Conservation (phyloP, 2,329 filamentous ascomycete genomes). For the Trichoderma sp. region DNA sequence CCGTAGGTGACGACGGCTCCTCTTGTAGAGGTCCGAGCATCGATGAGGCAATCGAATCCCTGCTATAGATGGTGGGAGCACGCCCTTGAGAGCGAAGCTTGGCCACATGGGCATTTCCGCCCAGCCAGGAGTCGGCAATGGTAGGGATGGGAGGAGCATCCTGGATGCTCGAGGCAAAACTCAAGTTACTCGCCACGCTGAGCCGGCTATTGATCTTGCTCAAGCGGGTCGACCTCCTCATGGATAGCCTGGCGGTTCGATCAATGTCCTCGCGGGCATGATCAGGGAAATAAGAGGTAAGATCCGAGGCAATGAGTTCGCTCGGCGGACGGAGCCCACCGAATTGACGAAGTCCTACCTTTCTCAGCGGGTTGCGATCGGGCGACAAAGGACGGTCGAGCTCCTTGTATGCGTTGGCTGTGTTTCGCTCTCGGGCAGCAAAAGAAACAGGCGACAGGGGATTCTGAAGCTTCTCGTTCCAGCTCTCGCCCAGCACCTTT, state of each 20-base stretch:
- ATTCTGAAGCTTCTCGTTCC: conserved; percentile 78
- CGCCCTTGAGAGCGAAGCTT: conserved; percentile 53
- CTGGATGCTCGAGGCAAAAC: conserved; percentile 86
- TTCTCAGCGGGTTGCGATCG: conserved; percentile 52
- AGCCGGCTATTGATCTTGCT: conserved; percentile 92
- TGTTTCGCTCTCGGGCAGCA: conserved; percentile 70
- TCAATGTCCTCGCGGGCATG: conserved; percentile 94
- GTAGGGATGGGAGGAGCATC: conserved; percentile 95
- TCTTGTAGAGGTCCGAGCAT: conserved; percentile 89
- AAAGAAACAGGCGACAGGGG: conserved; percentile 82
- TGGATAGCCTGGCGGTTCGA: conserved; percentile 88
- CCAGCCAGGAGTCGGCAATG: conserved; percentile 92
- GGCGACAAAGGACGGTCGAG: conserved; percentile 60
- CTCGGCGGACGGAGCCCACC: conserved; percentile 92
- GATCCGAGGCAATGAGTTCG: conserved; percentile 94
- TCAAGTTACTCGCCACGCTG: conserved; percentile 91
- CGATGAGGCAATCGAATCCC: conserved; percentile 87
- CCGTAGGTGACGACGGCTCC: conserved; percentile 80
- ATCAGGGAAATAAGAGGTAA: conserved; percentile 96
- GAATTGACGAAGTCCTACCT: conserved; percentile 73
- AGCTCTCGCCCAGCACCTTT: conserved; percentile 84
- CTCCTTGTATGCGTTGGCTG: conserved; percentile 62
- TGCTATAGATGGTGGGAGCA: conserved; percentile 55
- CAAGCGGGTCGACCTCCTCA: conserved; percentile 85
- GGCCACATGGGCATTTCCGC: conserved; percentile 46